Conservation (phyloP, 2,329 filamentous ascomycete genomes). For the Clonostachys solani region DNA sequence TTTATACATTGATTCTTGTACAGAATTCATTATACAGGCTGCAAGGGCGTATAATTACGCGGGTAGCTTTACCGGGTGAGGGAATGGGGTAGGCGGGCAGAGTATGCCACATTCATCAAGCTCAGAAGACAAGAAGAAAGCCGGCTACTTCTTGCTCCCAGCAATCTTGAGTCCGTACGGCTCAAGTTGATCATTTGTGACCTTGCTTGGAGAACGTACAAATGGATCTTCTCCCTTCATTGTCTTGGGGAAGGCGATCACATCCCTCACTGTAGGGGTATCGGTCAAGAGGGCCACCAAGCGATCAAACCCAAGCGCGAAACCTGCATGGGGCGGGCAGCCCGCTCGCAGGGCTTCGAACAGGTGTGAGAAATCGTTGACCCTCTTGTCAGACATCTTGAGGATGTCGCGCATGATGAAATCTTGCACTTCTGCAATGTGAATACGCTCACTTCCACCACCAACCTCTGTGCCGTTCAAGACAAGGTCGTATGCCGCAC, state of each 20-base stretch:
- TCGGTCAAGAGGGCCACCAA: constrained; percentile 76
- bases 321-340: constrained; percentile 91
- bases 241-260: constrained; percentile 95
- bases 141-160: too few species aligned
- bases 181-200: constrained; percentile 53
- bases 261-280: constrained; percentile 76
- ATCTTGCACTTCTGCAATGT: constrained; percentile 77
- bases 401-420: constrained; percentile 82
- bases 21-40: not conserved
- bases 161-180: constrained; percentile 29
- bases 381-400: constrained; percentile 65
- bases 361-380: constrained; percentile 82
- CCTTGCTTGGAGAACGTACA: constrained; percentile 69
- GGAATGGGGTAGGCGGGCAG: too few species aligned
- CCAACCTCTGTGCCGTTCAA: constrained; percentile 94
- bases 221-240: constrained; percentile 84
- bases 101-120: too few species aligned
- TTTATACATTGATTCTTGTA: not conserved
- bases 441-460: constrained; percentile 89
- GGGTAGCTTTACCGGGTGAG: too few species aligned
- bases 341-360: constrained; percentile 78
- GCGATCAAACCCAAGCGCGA: constrained; percentile 89
- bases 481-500: constrained; percentile 93
- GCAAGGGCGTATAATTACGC: too few species aligned
- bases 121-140: too few species aligned